Conservation (phyloP, 2,329 filamentous ascomycete genomes). For the Pyrenophora teres region DNA sequence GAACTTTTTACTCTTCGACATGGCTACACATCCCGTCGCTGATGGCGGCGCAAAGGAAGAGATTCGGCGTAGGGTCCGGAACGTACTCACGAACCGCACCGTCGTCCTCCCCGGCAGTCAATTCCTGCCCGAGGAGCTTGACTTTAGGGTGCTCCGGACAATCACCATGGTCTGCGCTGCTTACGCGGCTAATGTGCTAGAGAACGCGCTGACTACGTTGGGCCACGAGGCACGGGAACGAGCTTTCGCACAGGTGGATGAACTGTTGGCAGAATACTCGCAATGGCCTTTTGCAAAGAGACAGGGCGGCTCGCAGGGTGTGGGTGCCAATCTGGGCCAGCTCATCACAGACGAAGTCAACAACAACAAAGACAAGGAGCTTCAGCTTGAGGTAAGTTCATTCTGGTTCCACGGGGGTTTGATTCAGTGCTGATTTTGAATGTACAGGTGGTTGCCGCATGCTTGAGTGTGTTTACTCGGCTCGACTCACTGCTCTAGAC, state of each 20-base stretch:
- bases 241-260: slow-evolving; percentile 96
- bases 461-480: slow-evolving; percentile 94
- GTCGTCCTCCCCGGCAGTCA: slow-evolving; percentile 85
- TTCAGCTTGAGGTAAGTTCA: slow-evolving; percentile 83
- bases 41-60: slow-evolving; percentile 98
- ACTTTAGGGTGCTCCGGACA: slow-evolving; percentile 90
- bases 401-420: not conserved
- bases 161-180: slow-evolving; percentile 97
- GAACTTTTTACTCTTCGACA: slow-evolving; percentile 99
- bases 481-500: slow-evolving; percentile 89
- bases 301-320: slow-evolving; percentile 73
- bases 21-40: slow-evolving; percentile 97
- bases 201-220: slow-evolving; percentile 93
- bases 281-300: slow-evolving; percentile 95
- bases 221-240: slow-evolving; percentile 93
- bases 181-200: slow-evolving; percentile 95
- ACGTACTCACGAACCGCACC: slow-evolving; percentile 89
- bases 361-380: slow-evolving; percentile 86
- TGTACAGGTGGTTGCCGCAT: slow-evolving; percentile 79
- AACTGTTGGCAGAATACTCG: slow-evolving; percentile 92
- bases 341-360: slow-evolving; percentile 86
- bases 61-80: slow-evolving; percentile 89
- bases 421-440: slow-evolving; percentile 26
- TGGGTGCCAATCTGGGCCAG: slow-evolving; percentile 90
- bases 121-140: slow-evolving; percentile 91